phyloP scores from a whole-genome alignment of 306 rosid species.

The Castanopsis chinensis region DNA sequence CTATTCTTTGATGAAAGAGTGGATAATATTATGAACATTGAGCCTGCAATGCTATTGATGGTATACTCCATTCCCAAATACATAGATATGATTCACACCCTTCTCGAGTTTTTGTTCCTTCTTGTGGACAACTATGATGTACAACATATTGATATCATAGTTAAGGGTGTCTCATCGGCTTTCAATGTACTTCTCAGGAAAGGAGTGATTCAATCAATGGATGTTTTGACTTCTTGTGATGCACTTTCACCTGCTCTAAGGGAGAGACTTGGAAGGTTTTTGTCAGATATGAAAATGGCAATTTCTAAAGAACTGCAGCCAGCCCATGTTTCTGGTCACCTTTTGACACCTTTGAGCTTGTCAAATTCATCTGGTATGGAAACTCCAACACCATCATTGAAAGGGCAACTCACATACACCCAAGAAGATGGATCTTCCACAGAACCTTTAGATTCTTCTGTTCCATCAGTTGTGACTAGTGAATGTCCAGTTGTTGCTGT shows the following conservation, averaged over 20 bases:
- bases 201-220: conserved; percentile 58
- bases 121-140: conserved; percentile 72
- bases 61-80: conserved; percentile 63
- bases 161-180: conserved; percentile 60
- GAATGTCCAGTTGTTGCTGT: conserved; percentile 5
- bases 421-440: neutral
- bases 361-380: neutral
- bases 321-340: neutral
- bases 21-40: conserved; percentile 79
- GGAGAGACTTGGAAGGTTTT: conserved; percentile 10
- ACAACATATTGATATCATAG: conserved; percentile 40
- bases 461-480: neutral
- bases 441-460: neutral
- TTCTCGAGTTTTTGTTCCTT: conserved; percentile 67
- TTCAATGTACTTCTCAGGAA: conserved; percentile 40
- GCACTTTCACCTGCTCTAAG: conserved; percentile 38
- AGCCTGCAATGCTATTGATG: conserved; percentile 79
- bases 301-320: neutral
- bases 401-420: neutral
- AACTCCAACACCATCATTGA: conserved; percentile 7
- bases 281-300: neutral
- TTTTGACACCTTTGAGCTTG: neutral
- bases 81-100: conserved; percentile 52
- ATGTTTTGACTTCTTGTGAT: conserved; percentile 52
- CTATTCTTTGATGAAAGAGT: conserved; percentile 62